Evolutionary conservation across 805 yeast species (phyloP).

Genomic region (Zygosaccharomyces kombuchaensis): DNA sequence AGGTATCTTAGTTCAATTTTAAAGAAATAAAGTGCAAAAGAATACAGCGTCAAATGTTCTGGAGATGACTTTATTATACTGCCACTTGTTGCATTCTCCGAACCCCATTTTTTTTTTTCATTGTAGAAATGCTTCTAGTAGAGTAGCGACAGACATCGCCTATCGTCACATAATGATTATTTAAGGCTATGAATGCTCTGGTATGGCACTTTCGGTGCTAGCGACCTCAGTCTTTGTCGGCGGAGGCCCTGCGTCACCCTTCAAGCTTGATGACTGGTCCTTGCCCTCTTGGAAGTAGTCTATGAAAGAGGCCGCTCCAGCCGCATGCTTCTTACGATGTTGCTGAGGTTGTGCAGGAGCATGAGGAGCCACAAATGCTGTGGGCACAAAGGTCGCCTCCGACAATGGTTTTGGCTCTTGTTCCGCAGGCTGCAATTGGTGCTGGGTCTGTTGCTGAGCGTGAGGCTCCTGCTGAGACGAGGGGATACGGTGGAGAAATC

Average conservation of each 20-base stretch:
- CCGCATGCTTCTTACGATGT: slow-evolving; percentile 16
- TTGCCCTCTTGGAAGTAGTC: slow-evolving; percentile 35
- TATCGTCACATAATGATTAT: background rate
- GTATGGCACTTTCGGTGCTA: background rate
- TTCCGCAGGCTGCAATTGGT: background rate
- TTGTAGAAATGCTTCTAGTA: too few species aligned
- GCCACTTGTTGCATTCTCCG: too few species aligned
- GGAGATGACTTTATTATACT: too few species aligned
- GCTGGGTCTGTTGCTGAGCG: background rate
- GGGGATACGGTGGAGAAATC: slow-evolving; percentile 82
- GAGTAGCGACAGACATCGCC: too few species aligned
- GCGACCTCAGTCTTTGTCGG: slow-evolving; percentile 13
- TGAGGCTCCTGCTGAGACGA: slow-evolving; percentile 27
- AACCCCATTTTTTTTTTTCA: too few species aligned
- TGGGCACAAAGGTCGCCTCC: slow-evolving; percentile 22
- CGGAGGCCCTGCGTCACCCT: slow-evolving; percentile 3
- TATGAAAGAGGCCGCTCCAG: slow-evolving; percentile 16
- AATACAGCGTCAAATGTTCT: too few species aligned
- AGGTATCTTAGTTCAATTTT: too few species aligned
- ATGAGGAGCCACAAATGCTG: slow-evolving; percentile 3
- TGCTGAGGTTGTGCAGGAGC: slow-evolving; percentile 14
- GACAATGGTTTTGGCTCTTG: slow-evolving; percentile 9
- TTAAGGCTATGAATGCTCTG: background rate
- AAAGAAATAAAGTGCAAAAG: too few species aligned
- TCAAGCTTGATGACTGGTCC: slow-evolving; percentile 19